phyloP scores from a whole-genome alignment of 2,329 filamentous ascomycete genomes.

The Lasiodiplodia gonubiensis region DNA sequence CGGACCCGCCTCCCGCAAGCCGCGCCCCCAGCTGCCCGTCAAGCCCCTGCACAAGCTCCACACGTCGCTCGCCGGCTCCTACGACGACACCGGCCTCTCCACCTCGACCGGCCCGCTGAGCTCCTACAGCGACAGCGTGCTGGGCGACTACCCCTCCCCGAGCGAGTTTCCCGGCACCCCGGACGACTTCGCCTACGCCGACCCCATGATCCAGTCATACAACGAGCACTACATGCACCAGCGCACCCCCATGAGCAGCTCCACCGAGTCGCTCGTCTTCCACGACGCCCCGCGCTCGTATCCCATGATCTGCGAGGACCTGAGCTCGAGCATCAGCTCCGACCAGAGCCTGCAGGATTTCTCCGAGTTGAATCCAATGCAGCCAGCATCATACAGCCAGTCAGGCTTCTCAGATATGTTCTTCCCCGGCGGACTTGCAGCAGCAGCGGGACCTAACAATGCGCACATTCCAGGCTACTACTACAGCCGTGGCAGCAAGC shows the following conservation, averaged over 20 bases:
- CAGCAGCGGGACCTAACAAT: slow-evolving; percentile 28
- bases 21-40: slow-evolving; percentile 46
- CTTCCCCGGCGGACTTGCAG: slow-evolving; percentile 31
- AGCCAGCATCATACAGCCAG: slow-evolving; percentile 41
- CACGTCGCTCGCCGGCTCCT: slow-evolving; percentile 48
- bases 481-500: slow-evolving; percentile 36
- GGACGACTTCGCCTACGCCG: slow-evolving; percentile 49
- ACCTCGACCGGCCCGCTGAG: slow-evolving; percentile 53
- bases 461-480: slow-evolving; percentile 41
- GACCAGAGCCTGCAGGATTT: slow-evolving; percentile 53
- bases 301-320: slow-evolving; percentile 45
- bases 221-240: slow-evolving; percentile 42
- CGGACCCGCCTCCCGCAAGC: slow-evolving; percentile 44
- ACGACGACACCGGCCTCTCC: slow-evolving; percentile 50
- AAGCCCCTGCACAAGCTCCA: slow-evolving; percentile 51
- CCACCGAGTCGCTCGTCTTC: slow-evolving; percentile 46
- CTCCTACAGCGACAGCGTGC: slow-evolving; percentile 52
- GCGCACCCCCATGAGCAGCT: slow-evolving; percentile 44
- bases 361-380: slow-evolving; percentile 45
- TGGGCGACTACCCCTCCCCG: slow-evolving; percentile 52
- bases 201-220: slow-evolving; percentile 45
- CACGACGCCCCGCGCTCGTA: slow-evolving; percentile 44
- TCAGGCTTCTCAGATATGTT: slow-evolving; percentile 47
- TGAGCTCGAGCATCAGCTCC: slow-evolving; percentile 55
- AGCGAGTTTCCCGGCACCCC: slow-evolving; percentile 55